Evolutionary conservation across 352 stramenopile genomes (phyloP), one percentile per base, ranked within the genome.

Genomic region (Pythium coloratum): DNA sequence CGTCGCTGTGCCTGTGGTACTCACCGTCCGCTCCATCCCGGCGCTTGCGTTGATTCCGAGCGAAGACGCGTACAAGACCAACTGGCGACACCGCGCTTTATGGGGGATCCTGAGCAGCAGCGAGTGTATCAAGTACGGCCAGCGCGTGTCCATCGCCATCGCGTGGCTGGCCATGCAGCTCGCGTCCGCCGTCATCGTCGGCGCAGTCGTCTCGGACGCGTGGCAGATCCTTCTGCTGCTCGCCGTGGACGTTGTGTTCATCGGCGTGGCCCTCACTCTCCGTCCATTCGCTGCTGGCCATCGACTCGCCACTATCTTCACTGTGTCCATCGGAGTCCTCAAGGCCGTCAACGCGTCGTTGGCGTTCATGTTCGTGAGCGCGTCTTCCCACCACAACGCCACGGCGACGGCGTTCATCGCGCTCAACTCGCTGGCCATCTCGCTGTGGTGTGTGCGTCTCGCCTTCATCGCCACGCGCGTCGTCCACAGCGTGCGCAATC

Each of bases 261-360:
- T 88, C 9, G 61, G 73, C 8, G 69, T 67, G 1, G 64, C 89
- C 14, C 75, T 89, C 40, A 67, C 84, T 6, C 62, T 86, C 51
- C 74, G 66, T 33, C 83, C 83, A n/a, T 90, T 86, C 51, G 69
- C 72, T 0, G 71, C 80, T 12, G 59, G 49, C n/a, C 32, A 58
- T n/a, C 54, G 62, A 36, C 57, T 84, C 51, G 79, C 82, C 54
- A 61, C 78, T 32, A 72, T 78, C 42, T 73, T 81, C 61, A 80
- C 76, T 26, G 78, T 82, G 59, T 67, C 65, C 1, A 59, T 89
- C 30, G 63, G 64, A 14, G 30, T 76, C 40, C 40, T 86, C 62
- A 88, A 88, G 66, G 76, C 84, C 13, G 34, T 88, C 30, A 90
- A 88, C 69, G 81, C 77, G 14, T 66, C 65, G 6, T 32, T 90